Percentiles rank a stretch among this genome's conserved stretches.
Conservation (phyloP, 371 early-diverging fungal genomes). For the Cokeromyces recurvatus region DNA sequence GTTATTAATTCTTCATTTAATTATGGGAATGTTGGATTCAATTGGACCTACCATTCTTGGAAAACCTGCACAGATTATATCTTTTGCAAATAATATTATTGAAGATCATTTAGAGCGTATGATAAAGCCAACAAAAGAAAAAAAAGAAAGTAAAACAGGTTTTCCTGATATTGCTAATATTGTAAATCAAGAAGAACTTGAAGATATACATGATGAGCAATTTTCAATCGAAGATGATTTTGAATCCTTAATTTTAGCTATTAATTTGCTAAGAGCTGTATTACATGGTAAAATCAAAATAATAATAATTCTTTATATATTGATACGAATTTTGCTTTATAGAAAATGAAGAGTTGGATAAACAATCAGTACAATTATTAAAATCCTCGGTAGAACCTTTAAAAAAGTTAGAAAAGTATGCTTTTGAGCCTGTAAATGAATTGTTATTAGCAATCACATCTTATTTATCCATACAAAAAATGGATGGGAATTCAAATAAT, state of each 20-base stretch:
- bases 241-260: slow-evolving; percentile 36
- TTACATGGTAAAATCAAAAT: slow-evolving; percentile 33
- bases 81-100: slow-evolving; percentile 70
- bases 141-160: neutral
- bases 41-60: slow-evolving; percentile 74
- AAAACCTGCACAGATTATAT: slow-evolving; percentile 74
- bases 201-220: slow-evolving; percentile 53
- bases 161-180: slow-evolving; percentile 32
- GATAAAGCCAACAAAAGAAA: slow-evolving; percentile 1
- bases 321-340: neutral
- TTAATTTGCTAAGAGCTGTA: slow-evolving; percentile 41
- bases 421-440: slow-evolving; percentile 57
- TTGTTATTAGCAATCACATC: slow-evolving; percentile 51
- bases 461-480: slow-evolving; percentile 27
- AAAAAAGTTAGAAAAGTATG: slow-evolving; percentile 45
- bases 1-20: slow-evolving; percentile 49
- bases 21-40: slow-evolving; percentile 61
- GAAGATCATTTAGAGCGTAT: slow-evolving; percentile 34
- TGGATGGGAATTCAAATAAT: slow-evolving; percentile 5
- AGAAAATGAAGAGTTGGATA: slow-evolving; percentile 52
- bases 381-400: slow-evolving; percentile 49
- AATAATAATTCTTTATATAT: neutral
- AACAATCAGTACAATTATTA: slow-evolving; percentile 45
- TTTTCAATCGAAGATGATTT: slow-evolving; percentile 36
- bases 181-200: slow-evolving; percentile 24